A percentile compares a stretch with the other conserved stretches of the same genome.
phyloP scores from a whole-genome alignment of 2,329 filamentous ascomycete species.

The Sclerotinia borealis region DNA sequence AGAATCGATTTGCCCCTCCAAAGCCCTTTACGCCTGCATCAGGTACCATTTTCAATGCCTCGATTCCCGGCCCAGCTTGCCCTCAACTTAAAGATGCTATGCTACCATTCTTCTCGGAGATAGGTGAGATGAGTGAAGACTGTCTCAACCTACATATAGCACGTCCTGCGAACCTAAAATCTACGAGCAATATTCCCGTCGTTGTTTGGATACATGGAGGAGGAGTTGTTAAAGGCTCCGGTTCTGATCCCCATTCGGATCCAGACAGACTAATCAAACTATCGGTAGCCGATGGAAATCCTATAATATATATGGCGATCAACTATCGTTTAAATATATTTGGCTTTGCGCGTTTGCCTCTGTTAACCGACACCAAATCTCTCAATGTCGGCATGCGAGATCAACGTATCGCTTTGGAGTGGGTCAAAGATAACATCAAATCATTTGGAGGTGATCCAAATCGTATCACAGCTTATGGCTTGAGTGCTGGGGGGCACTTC shows the following conservation, averaged over 20 bases:
- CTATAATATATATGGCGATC: slow-evolving; percentile 8
- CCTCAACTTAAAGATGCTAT: slow-evolving; percentile 8
- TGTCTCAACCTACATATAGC: slow-evolving; percentile 7
- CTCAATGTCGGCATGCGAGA: slow-evolving; percentile 12
- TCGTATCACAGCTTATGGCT: neutral
- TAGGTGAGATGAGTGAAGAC: slow-evolving; percentile 8
- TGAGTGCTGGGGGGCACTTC: slow-evolving; percentile 1
- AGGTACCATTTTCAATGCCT: slow-evolving; percentile 1
- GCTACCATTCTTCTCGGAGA: slow-evolving; percentile 5
- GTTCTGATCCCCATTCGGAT: neutral
- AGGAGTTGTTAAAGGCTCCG: slow-evolving; percentile 4
- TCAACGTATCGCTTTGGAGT: slow-evolving; percentile 10
- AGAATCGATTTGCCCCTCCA: slow-evolving; percentile 5
- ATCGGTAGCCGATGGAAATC: neutral
- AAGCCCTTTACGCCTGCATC: neutral
- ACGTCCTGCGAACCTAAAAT: neutral
- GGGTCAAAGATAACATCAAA: slow-evolving; percentile 6
- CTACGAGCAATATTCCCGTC: slow-evolving; percentile 4
- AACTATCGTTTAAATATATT: slow-evolving; percentile 10
- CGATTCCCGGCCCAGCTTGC: neutral
- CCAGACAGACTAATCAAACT: neutral
- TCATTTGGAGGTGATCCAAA: slow-evolving; percentile 5
- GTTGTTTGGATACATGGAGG: slow-evolving; percentile 10
- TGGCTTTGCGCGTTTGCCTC: slow-evolving; percentile 1
- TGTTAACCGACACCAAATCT: slow-evolving; percentile 2